Conservation (phyloP, 2,329 filamentous ascomycete species). For the Setomelanomma holmii region DNA sequence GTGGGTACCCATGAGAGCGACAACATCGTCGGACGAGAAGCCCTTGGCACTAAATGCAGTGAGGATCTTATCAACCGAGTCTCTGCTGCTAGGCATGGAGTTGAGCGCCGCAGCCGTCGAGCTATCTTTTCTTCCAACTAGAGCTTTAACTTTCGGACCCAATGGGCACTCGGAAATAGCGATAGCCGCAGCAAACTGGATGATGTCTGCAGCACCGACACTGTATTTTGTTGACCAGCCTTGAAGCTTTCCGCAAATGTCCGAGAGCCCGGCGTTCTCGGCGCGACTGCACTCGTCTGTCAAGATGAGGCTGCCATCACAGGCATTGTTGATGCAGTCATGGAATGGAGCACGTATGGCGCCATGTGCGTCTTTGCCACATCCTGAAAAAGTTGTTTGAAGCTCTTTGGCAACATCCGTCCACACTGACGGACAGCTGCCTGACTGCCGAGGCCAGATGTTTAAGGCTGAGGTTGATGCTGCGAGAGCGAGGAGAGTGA, state of each 20-base stretch:
- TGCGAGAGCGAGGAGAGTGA: conserved; percentile 6
- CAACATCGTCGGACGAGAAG: conserved; percentile 36
- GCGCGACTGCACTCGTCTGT: conserved; percentile 36
- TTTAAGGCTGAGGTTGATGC: conserved; percentile 15
- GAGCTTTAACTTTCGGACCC: conserved; percentile 25
- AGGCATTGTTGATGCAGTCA: conserved; percentile 37
- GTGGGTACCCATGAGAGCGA: conserved; percentile 45
- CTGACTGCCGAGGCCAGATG: conserved; percentile 13
- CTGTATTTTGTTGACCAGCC: conserved; percentile 50
- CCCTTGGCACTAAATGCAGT: conserved; percentile 36
- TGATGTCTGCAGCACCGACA: conserved; percentile 37
- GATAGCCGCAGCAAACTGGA: conserved; percentile 33
- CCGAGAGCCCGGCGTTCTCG: conserved; percentile 53
- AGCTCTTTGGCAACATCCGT: conserved; percentile 22
- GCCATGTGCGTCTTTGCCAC: conserved; percentile 26
- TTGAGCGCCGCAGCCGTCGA: conserved; percentile 16
- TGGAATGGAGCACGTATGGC: conserved; percentile 36
- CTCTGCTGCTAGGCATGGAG: conserved; percentile 20
- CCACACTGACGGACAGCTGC: conserved; percentile 29
- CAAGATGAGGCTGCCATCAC: conserved; percentile 35
- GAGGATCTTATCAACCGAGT: conserved; percentile 24
- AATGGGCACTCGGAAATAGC: conserved; percentile 32
- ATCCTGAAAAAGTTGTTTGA: conserved; percentile 21
- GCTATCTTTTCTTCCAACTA: conserved; percentile 33
- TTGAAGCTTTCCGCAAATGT: conserved; percentile 49